These are phyloP conservation scores for Lachnellula cervina DNA, from an alignment of 2,329 filamentous ascomycete genomes.

Conservation along the genomic window DNA sequence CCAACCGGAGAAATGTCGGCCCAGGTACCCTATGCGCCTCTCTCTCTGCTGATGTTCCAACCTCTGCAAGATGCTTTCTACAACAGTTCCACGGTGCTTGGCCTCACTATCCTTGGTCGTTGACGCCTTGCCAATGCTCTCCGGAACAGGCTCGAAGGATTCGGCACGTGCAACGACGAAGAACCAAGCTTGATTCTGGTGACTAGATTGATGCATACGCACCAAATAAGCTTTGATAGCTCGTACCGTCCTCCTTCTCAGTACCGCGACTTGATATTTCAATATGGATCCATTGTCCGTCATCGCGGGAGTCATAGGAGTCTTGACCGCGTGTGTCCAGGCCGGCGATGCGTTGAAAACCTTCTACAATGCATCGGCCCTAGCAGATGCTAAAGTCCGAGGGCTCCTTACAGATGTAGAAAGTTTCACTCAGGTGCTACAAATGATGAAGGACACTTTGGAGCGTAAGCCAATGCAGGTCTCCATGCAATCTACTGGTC, in stretches of 20 bases:
- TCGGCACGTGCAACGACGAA: neutral
- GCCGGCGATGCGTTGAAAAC: slow-evolving; percentile 6
- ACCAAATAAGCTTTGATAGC: neutral
- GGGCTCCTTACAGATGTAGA: slow-evolving; percentile 13
- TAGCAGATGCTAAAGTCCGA: slow-evolving; percentile 11
- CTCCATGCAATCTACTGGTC: slow-evolving; percentile 12
- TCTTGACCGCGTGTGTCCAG: slow-evolving; percentile 5
- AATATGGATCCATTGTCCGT: slow-evolving; percentile 16
- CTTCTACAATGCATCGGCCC: slow-evolving; percentile 9
- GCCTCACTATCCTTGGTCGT: neutral
- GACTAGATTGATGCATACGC: neutral
- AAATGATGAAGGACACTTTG: slow-evolving; percentile 13
- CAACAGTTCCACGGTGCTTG: neutral
- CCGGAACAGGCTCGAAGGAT: neutral
- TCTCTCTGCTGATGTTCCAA: neutral
- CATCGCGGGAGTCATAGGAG: slow-evolving; percentile 9
- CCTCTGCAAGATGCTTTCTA: neutral
- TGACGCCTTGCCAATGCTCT: neutral
- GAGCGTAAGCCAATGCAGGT: slow-evolving; percentile 4
- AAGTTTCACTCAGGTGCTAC: slow-evolving; percentile 13
- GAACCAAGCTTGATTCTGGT: neutral
- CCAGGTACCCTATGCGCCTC: too few species aligned
- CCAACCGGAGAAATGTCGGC: neutral
- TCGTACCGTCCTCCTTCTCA: neutral
- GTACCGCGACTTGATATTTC: neutral